Base-by-base conservation (phyloP, 176 grass and related monocot species). In the Triticum dicoccoides region DNA sequence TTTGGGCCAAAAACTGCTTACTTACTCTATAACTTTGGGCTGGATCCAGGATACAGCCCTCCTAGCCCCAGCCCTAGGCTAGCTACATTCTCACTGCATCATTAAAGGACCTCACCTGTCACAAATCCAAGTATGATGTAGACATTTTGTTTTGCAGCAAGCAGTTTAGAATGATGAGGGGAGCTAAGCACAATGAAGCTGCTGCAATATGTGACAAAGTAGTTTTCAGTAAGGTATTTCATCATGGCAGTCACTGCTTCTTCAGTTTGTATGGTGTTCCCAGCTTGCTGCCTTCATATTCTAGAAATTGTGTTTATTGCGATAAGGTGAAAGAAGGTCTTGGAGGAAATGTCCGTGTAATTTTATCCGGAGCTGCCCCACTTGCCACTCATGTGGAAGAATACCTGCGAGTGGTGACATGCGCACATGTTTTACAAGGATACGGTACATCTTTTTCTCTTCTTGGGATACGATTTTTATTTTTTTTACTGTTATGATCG, bases 351-450 rank as follows among this genome's bases (percentile, higher is more conserved):
- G 90, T 99, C 20, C 86, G 92, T 35, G 73, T 99, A 77, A 91
- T 99, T 61, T 89, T 99, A 88, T 99, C 90, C 83, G 97, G 97
- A 92, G 97, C 92, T 58, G 94, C 94, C 51, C 97, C 97, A 74
- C 92, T 99, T 68, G 90, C 94, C 47, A 76, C 83, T 29, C 94
- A 99, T 83, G 92, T 99, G 35, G 97, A 99, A 92, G 65, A 89
- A 88, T 99, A 89, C 83, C 78, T 99, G 81, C 76, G 97, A 64
- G 97, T 99, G 83, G 94, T 96, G 70, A 91, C 94, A 29, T 94
- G 97, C 20, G 89, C 94, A 21, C 90, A 94, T 90, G 97, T 99
- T 70, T 61, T 96, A 81, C 97, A 96, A 89, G 97, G 97, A 89
- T 99, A 99, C 9, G 94, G 97, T 99, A 94, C 44, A 21, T 80